Evolutionary conservation across 2,329 filamentous ascomycete species (phyloP), one percentile per base, ranked within the genome.

Genomic region (Diaporthe sp.): DNA sequence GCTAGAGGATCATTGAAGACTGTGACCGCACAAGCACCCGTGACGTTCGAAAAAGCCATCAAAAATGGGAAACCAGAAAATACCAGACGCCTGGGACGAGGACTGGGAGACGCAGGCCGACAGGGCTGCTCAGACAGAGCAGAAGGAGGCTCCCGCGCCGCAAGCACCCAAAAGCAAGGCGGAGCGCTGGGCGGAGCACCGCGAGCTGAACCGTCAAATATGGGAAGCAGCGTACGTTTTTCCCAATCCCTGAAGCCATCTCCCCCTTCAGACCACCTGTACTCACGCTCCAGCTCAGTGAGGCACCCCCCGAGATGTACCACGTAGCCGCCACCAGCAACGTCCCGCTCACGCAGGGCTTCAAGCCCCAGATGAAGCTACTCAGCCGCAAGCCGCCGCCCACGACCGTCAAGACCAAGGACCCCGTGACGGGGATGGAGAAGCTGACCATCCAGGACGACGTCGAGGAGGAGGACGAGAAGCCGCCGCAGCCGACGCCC

Each of bases 61-160:
- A 78, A 86, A 84, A 82, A 87, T 87, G 87, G 79, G 81, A 78
- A 86, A 86, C 84, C 87, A 79, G 64, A 83, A 83, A 30, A 83
- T 93, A 74, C 92, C 94, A 50, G 91, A 95, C 82, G 96, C 95
- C 28, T 98, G 96, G 96, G 95, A 96, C 45, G 89, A 97, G 79
- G 94, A 98, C 80, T 98, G 96, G 95, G 94, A 96, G 82, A 85
- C 87, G 8, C 89, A 93, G 81, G 95, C 94, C 74, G 95, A 97
- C 82, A 88, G 82, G 74, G 79, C 83, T 38, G 82, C 83, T 55
- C 82, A 85, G 30, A 81, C 83, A 64, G 80, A 81, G 47, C 82
- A 84, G 76, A 85, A 84, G 71, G 78, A 83, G n/a, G 78, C 79
- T 72, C 79, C 80, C 47, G 80, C 80, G 68, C 81, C 83, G 25